These are phyloP conservation scores for Chaetomiaceae sp. DNA, from an alignment of 2,329 filamentous ascomycete genomes.

Conservation along the genomic window DNA sequence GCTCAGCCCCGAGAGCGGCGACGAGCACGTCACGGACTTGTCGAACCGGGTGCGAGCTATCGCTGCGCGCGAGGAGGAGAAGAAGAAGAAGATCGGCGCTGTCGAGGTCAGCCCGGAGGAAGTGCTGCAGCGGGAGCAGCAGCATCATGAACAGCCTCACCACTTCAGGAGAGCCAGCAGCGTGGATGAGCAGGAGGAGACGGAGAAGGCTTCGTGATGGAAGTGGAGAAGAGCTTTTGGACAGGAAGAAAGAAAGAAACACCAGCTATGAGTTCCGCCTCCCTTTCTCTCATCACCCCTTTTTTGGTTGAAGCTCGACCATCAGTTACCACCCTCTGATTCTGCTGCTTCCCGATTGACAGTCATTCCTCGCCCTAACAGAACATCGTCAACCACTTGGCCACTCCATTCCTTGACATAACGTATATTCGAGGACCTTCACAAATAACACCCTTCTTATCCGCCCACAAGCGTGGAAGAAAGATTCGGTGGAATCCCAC, in stretches of 20 bases:
- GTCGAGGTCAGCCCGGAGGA: slow-evolving; percentile 14
- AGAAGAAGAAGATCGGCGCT: slow-evolving; percentile 5
- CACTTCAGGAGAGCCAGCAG: slow-evolving; percentile 43
- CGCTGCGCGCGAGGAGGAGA: slow-evolving; percentile 19
- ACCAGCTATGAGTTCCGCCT: slow-evolving; percentile 11
- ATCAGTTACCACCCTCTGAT: too few relatives aligned
- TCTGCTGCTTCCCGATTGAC: background rate
- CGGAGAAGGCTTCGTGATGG: slow-evolving; percentile 41
- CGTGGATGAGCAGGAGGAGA: slow-evolving; percentile 58
- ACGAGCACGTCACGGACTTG: slow-evolving; percentile 81
- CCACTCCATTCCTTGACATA: too few relatives aligned
- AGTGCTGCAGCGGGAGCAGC: slow-evolving; percentile 12
- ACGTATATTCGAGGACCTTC: too few relatives aligned
- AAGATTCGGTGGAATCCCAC: too few relatives aligned
- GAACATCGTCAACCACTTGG: background rate
- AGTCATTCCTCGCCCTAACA: too few relatives aligned
- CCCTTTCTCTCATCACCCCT: background rate
- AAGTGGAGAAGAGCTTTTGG: background rate
- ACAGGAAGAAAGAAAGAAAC: background rate
- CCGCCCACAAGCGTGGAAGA: too few relatives aligned
- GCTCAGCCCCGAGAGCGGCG: slow-evolving; percentile 70
- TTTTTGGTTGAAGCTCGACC: background rate
- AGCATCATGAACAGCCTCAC: slow-evolving; percentile 26
- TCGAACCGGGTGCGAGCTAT: slow-evolving; percentile 66
- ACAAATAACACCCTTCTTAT: too few relatives aligned